phyloP scores from a whole-genome alignment of 441 rosid genomes.

The Rhodomyrtus psidioides region DNA sequence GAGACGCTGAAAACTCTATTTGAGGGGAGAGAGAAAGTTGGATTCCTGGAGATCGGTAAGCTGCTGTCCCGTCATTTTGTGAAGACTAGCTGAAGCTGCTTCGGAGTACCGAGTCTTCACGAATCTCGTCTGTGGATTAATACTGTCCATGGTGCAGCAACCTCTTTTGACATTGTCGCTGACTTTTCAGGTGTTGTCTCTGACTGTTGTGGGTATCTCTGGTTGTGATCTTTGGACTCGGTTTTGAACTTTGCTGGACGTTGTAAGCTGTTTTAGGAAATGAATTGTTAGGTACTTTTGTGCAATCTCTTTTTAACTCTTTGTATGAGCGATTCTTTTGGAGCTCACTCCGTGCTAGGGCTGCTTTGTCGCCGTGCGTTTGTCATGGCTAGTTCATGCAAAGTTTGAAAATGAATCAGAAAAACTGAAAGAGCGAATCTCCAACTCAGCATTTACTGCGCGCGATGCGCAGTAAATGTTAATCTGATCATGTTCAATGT shows the following conservation, averaged over 20 bases:
- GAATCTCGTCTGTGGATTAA: neutral
- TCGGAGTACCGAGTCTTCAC: neutral
- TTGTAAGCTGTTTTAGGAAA: neutral
- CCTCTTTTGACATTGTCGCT: neutral
- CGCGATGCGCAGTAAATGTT: neutral
- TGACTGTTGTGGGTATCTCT: neutral
- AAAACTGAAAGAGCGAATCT: neutral
- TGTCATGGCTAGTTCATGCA: neutral
- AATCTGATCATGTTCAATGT: neutral
- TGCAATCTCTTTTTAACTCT: neutral
- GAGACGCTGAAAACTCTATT: conserved; percentile 3
- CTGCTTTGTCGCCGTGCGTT: neutral
- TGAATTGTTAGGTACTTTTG: neutral
- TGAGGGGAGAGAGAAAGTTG: neutral
- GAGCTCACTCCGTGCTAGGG: neutral
- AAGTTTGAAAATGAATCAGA: neutral
- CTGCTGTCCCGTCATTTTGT: conserved; percentile 3
- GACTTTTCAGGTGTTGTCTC: neutral
- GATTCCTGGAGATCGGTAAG: conserved; percentile 10
- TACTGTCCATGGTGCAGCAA: neutral
- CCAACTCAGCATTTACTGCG: neutral
- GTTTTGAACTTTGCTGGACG: neutral
- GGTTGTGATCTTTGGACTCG: neutral
- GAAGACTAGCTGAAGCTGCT: neutral
- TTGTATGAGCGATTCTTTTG: neutral